Evolutionary conservation across 148 eudicot genomes (phyloP), one percentile per base, ranked within the genome.

Genomic region (Heliamphora exappendiculata): DNA sequence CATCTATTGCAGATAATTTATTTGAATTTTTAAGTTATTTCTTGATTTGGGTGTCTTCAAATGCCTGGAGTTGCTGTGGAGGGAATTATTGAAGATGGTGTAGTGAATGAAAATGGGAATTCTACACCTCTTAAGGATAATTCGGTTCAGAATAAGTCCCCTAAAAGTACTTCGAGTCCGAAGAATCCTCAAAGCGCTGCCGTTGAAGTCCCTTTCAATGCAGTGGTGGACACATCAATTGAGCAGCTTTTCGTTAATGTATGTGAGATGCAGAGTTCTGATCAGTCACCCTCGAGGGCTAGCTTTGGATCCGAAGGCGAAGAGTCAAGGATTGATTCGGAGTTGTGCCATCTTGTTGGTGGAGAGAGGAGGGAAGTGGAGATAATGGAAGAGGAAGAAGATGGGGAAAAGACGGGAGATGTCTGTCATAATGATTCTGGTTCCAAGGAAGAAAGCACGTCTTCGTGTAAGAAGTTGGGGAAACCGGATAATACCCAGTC

Each of bases 251-350:
- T 89, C 74, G 92, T 93, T 75, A 96, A 96, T 80, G 97, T 96
- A 5, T 96, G 94, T 84, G 99, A 96, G 81, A 91, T 96, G 97
- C 94, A 93, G 85, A 96, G 99, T 65, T 96, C 99, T 53, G 98
- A 96, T 82, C 97, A 91, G 58, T 96, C 99, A 26, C 98, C 97
- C 14, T 96, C 99, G 3, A 90, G 99, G 81, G 91, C 72, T 64
- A 96, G 99, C 72, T 96, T 85, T 67, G 82, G 90, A 55, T 91
- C 98, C 0, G 94, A 96, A 54, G 98, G 97, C 19, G 97, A 93
- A 17, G 97, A 93, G 85, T 96, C 99, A 70, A 81, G 90, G 75
- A 96, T 96, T 42, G 99, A 96, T 82, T 96, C 99, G 0, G 99
- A 96, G 84, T 79, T 96, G 78, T 82, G 94, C 22, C 98, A 96